Conservation (phyloP, 345 rosid genomes). For the Pugionium cornutum region DNA sequence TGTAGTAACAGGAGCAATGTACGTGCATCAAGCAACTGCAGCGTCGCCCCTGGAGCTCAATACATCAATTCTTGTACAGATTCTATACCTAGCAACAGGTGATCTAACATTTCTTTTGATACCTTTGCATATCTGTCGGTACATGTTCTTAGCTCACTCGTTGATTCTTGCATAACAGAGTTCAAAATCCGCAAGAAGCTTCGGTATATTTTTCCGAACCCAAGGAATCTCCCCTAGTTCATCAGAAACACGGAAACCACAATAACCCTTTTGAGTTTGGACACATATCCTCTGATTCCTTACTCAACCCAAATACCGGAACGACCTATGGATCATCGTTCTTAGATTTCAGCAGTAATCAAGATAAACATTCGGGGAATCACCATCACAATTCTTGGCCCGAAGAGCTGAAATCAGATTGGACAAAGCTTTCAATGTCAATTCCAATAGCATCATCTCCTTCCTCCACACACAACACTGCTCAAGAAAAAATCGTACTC, state of each 20-base stretch:
- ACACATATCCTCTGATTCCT: constrained; percentile 50
- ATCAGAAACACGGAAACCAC: constrained; percentile 40
- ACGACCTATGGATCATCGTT: constrained; percentile 42
- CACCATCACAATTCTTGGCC: constrained; percentile 41
- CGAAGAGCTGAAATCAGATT: constrained; percentile 56
- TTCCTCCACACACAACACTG: constrained; percentile 37
- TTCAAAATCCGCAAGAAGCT: constrained; percentile 33
- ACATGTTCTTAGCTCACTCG: background rate
- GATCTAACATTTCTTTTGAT: background rate
- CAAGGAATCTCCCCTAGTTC: constrained; percentile 32
- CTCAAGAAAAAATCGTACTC: constrained; percentile 41
- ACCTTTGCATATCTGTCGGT: background rate
- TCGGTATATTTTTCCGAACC: constrained; percentile 34
- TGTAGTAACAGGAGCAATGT: constrained; percentile 28
- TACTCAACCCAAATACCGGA: constrained; percentile 44
- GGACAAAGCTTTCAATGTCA: constrained; percentile 77
- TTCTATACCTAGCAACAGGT: constrained; percentile 47
- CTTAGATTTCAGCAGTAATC: constrained; percentile 38
- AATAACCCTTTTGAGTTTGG: constrained; percentile 47
- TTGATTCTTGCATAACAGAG: constrained; percentile 35
- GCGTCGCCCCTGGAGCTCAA: constrained; percentile 35
- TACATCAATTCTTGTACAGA: constrained; percentile 42
- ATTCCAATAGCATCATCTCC: constrained; percentile 54
- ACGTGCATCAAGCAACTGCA: constrained; percentile 37
- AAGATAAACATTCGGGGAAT: constrained; percentile 34